Evolutionary conservation across 1,284 basidiomycete genomes (phyloP), one percentile per base, ranked within the genome.

Genomic region (Lentinula novae-zelandiae): DNA sequence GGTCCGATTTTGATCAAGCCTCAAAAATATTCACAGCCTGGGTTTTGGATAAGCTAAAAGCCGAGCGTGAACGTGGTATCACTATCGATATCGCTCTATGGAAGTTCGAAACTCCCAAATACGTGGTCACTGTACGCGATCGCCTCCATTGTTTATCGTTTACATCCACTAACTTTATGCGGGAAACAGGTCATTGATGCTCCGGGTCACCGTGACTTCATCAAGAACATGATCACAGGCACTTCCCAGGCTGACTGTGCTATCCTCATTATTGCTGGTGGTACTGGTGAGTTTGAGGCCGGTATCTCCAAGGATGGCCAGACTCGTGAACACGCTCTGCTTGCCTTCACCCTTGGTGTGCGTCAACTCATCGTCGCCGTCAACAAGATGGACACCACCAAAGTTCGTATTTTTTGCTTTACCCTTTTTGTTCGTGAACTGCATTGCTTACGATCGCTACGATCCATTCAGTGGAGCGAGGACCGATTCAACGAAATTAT

Each of bases 211-310:
- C 95, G 96, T 90, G 97, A 99, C 79, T 99, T 99, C 84, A 99
- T 99, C 89, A 99, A 99, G 87, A 99, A 98, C 93, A 98, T 98
- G 95, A 98, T 98, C 77, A 98, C 95, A 67, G 96, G 96, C 88
- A 99, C 96, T 75, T 98, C 96, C 73, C 96, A 98, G 87, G 96
- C 96, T 76, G 96, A 98, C 81, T 98, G 96, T 75, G 96, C 95
- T 75, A 92, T 99, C 76, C 95, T 99, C 78, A 98, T 99, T 86
- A 99, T 99, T 72, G 96, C 96, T 72, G 92, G 84, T 80, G 97
- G 96, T 85, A 95, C 92, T 77, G 96, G 96, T 90, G 96, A 99
- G 84, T 99, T 99, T 84, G 97, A 99, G 83, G 96, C 96, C 78
- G 96, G 96, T 95, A 99, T 99, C 87, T 98, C 96, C 82, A 99